A percentile compares a stretch with the other conserved stretches of the same genome.
Conservation (phyloP, 805 yeast species). For the Saccharomycopsis sp. region DNA sequence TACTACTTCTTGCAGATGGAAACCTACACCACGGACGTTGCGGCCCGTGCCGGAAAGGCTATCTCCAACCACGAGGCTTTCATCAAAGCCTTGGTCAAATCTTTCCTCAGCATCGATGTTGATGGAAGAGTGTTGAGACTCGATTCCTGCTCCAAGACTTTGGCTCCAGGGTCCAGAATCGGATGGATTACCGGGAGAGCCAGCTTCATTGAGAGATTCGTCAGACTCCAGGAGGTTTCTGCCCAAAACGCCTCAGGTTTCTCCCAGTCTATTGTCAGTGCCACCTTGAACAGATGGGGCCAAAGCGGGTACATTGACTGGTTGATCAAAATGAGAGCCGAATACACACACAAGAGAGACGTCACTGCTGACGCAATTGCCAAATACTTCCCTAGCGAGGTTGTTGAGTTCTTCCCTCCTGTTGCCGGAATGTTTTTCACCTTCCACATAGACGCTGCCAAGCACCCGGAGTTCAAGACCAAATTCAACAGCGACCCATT, state of each 20-base stretch:
- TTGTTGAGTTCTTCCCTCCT: conserved; percentile 47
- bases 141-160: conserved; percentile 84
- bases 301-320: conserved; percentile 84
- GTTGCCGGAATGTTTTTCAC: conserved; percentile 88
- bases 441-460: conserved; percentile 62
- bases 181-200: conserved; percentile 86
- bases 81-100: conserved; percentile 58
- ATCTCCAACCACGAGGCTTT: conserved; percentile 53
- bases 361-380: conserved; percentile 71
- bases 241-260: conserved; percentile 80
- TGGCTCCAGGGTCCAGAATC: conserved; percentile 85
- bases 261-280: conserved; percentile 62
- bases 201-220: conserved; percentile 52
- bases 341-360: conserved; percentile 85
- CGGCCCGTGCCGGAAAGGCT: conserved; percentile 30
- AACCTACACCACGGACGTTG: conserved; percentile 45
- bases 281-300: conserved; percentile 80
- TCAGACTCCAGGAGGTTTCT: conserved; percentile 72
- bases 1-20: conserved; percentile 96
- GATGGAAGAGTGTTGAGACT: conserved; percentile 89
- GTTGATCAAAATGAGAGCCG: conserved; percentile 75
- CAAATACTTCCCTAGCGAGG: conserved; percentile 46
- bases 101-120: conserved; percentile 66
- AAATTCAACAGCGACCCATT: conserved; percentile 52
- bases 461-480: conserved; percentile 67